A percentile compares a stretch with the other conserved stretches of the same genome.
These are phyloP conservation scores for Danielia oregonensis DNA, from an alignment of 805 yeast genomes.

Conservation along the genomic window DNA sequence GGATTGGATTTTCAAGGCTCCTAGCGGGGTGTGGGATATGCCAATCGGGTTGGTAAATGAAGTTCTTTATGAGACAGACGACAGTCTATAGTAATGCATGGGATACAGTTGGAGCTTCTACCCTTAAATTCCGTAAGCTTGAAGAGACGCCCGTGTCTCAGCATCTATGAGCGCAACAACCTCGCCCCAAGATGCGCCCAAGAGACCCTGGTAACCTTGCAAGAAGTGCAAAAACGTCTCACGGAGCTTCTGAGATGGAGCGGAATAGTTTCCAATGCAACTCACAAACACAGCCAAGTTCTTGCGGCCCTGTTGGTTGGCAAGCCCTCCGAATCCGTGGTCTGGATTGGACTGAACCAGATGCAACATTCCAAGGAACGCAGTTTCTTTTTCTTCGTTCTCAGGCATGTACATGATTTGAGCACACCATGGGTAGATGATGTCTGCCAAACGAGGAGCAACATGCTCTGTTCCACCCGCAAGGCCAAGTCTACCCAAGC, in stretches of 20 bases:
- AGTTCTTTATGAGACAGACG: constrained; percentile 55
- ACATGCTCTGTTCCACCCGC: constrained; percentile 50
- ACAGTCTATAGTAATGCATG: background rate
- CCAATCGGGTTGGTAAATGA: constrained; percentile 69
- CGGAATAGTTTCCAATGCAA: constrained; percentile 53
- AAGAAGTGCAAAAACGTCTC: constrained; percentile 43
- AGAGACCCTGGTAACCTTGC: constrained; percentile 41
- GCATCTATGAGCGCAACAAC: constrained; percentile 30
- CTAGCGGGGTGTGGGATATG: constrained; percentile 85
- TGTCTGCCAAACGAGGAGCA: constrained; percentile 54
- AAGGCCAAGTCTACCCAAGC: constrained; percentile 82
- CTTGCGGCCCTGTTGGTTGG: constrained; percentile 42
- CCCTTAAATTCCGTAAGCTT: constrained; percentile 9
- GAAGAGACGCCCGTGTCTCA: constrained; percentile 19
- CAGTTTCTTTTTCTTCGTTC: constrained; percentile 83
- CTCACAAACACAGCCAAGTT: constrained; percentile 53
- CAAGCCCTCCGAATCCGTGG: constrained; percentile 46
- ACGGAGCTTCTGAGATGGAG: constrained; percentile 46
- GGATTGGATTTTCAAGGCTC: constrained; percentile 50
- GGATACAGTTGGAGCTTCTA: background rate
- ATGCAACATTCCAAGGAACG: constrained; percentile 79
- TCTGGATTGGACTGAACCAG: constrained; percentile 64
- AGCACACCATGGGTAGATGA: constrained; percentile 67
- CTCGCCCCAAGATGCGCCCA: constrained; percentile 42
- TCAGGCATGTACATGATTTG: constrained; percentile 66